A percentile compares a stretch with the other conserved stretches of the same genome.
Conservation (phyloP, 2,329 filamentous ascomycete genomes). For the Colletotrichum sp. region DNA sequence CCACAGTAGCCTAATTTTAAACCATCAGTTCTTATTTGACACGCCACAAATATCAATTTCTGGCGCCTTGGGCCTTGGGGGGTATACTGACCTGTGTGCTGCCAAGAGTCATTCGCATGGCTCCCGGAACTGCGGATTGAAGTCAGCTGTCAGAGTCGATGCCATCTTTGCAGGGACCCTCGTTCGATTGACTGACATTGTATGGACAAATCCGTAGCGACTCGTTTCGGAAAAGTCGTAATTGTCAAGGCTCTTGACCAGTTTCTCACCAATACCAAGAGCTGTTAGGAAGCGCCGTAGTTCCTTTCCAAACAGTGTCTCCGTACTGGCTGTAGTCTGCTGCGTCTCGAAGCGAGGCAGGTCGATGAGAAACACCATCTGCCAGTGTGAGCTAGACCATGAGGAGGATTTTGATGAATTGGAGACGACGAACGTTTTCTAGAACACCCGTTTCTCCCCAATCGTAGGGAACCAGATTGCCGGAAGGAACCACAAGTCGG, state of each 20-base stretch:
- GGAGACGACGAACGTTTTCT: conserved; percentile 71
- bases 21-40: neutral
- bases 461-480: conserved; percentile 84
- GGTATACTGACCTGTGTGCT: conserved; percentile 40
- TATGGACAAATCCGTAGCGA: conserved; percentile 81
- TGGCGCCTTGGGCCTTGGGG: neutral
- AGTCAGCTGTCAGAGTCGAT: conserved; percentile 26
- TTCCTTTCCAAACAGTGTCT: conserved; percentile 67
- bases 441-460: conserved; percentile 87
- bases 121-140: conserved; percentile 54
- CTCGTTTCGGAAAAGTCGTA: conserved; percentile 84
- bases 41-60: conserved; percentile 4
- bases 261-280: conserved; percentile 66
- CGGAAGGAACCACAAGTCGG: conserved; percentile 83
- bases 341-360: conserved; percentile 66
- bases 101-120: conserved; percentile 52
- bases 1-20: conserved; percentile 70
- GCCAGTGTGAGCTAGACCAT: conserved; percentile 20
- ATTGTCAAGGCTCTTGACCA: conserved; percentile 71
- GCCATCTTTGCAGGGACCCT: neutral
- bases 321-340: conserved; percentile 37
- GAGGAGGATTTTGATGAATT: neutral
- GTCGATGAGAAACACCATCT: conserved; percentile 91
- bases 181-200: conserved; percentile 63
- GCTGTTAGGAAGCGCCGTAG: conserved; percentile 73